Evolutionary conservation across 2,329 filamentous ascomycete genomes (phyloP).

Genomic region (Penicillium nordicum): DNA sequence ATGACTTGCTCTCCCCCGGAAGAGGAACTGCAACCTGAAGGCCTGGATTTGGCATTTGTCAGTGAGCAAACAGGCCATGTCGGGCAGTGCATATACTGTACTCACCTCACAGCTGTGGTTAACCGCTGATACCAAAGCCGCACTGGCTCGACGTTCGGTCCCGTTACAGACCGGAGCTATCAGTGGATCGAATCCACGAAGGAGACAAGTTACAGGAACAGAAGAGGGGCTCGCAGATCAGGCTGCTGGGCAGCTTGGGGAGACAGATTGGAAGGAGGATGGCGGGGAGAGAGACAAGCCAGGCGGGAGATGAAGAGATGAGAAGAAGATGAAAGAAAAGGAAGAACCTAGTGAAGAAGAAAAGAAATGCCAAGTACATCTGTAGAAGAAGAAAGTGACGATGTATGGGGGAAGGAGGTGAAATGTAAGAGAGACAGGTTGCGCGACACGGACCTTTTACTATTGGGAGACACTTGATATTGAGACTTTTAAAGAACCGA

Average conservation of each 20-base stretch:
- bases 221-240: conserved; percentile 14
- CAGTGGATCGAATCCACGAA: background rate
- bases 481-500: background rate
- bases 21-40: background rate
- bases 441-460: background rate
- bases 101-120: background rate
- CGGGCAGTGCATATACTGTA: background rate
- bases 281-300: background rate
- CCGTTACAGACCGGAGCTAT: background rate
- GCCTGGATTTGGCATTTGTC: background rate
- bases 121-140: background rate
- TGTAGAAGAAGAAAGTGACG: background rate
- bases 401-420: background rate
- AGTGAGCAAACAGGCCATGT: background rate
- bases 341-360: background rate
- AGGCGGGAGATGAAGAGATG: background rate
- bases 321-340: background rate
- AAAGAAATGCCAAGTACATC: background rate
- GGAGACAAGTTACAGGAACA: background rate
- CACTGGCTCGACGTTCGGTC: background rate
- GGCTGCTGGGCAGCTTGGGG: conserved; percentile 19
- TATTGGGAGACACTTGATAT: background rate
- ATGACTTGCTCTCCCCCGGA: background rate
- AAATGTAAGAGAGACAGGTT: background rate
- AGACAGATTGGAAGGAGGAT: background rate